Conservation (phyloP, 306 rosid genomes). For the Crotalaria pallida region DNA sequence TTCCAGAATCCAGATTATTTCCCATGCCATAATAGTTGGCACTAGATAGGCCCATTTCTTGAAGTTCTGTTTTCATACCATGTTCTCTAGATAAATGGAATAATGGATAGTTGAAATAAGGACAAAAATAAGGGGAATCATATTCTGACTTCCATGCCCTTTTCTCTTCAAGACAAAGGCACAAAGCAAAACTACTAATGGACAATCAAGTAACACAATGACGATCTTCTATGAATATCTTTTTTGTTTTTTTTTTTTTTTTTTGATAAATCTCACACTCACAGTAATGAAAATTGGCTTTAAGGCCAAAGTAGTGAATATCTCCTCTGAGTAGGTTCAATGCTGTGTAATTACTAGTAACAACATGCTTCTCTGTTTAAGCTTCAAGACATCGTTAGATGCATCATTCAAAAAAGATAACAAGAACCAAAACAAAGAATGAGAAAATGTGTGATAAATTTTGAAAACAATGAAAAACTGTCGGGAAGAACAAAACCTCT, state of each 20-base stretch:
- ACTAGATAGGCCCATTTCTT: neutral
- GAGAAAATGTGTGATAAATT: neutral
- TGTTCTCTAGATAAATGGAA: neutral
- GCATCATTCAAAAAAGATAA: neutral
- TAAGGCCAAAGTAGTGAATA: neutral
- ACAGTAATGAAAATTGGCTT: neutral
- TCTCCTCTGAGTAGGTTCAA: neutral
- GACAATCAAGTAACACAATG: neutral
- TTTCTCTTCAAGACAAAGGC: neutral
- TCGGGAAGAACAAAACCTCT: neutral
- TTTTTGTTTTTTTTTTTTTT: neutral
- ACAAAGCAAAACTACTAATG: neutral
- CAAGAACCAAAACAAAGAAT: neutral
- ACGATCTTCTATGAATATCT: neutral
- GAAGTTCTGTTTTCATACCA: neutral
- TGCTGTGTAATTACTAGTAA: neutral
- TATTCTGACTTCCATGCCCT: neutral
- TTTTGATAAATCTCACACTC: neutral
- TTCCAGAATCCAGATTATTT: neutral
- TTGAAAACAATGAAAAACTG: neutral
- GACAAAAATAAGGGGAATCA: neutral
- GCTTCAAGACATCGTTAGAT: neutral
- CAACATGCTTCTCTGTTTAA: neutral
- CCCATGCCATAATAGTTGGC: conserved; percentile 3
- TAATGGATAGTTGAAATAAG: neutral